These are phyloP conservation scores for Acanthamoeba lenticulata DNA, from an alignment of 208 protist species.

Conservation along the genomic window DNA sequence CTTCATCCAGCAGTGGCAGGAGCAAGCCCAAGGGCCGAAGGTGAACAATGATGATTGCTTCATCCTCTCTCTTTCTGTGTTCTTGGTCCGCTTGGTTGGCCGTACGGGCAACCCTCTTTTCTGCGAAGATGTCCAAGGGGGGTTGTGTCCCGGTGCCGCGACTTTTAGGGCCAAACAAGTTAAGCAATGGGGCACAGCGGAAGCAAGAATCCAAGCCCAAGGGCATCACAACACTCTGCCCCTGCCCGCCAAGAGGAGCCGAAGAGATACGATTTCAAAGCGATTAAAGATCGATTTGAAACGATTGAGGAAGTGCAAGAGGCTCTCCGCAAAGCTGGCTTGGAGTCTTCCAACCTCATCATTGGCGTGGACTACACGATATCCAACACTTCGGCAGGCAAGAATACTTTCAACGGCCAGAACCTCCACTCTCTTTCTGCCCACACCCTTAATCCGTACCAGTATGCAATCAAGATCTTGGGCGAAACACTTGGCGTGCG, in stretches of 20 bases:
- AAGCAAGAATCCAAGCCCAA: not conserved
- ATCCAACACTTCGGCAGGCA: slow-evolving; percentile 69
- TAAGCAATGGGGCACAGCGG: not conserved
- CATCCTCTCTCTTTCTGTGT: too few species aligned
- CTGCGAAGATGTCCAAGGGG: not conserved
- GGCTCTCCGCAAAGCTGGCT: slow-evolving; percentile 60
- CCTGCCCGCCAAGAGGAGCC: not conserved
- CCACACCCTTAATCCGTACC: slow-evolving; percentile 82
- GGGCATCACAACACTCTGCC: not conserved
- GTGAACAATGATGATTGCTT: too few species aligned
- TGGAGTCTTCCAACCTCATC: slow-evolving; percentile 75
- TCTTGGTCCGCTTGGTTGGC: too few species aligned
- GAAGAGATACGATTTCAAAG: not conserved
- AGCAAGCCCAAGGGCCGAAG: not conserved
- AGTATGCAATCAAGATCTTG: slow-evolving; percentile 83
- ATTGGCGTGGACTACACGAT: slow-evolving; percentile 84
- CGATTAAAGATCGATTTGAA: slow-evolving; percentile 61
- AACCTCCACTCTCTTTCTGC: slow-evolving; percentile 75
- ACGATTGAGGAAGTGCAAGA: slow-evolving; percentile 73
- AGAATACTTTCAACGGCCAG: slow-evolving; percentile 80
- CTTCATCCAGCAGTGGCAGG: not conserved
- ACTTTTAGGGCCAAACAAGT: not conserved
- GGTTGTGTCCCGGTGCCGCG: too few species aligned
- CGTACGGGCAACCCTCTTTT: too few species aligned
- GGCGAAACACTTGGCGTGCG: slow-evolving; percentile 76